These are phyloP conservation scores for Ministeria vibrans DNA, from an alignment of 78 protist genomes.

Conservation along the genomic window DNA sequence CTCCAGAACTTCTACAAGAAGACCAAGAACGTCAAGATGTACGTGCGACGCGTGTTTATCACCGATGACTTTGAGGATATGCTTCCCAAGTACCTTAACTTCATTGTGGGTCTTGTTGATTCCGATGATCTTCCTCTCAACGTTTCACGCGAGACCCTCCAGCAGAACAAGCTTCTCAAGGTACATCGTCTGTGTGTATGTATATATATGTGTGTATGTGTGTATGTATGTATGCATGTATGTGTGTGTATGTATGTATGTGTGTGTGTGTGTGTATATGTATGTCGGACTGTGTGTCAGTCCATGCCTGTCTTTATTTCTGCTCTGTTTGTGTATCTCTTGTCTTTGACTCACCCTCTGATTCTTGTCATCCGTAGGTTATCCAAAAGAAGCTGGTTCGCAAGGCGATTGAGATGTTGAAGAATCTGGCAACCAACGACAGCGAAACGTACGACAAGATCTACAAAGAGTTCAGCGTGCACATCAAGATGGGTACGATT, in stretches of 20 bases:
- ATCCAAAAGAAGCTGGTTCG: slow-evolving; percentile 97
- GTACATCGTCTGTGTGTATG: too few species aligned
- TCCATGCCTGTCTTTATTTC: too few species aligned
- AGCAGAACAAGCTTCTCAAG: slow-evolving; percentile 96
- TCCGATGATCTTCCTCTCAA: slow-evolving; percentile 99
- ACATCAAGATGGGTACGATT: slow-evolving; percentile 99
- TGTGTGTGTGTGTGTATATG: too few species aligned
- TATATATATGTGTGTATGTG: too few species aligned
- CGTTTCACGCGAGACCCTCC: slow-evolving; percentile 99
- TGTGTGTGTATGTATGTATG: too few species aligned
- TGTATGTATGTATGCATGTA: too few species aligned
- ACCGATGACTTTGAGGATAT: slow-evolving; percentile 98
- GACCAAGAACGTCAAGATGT: slow-evolving; percentile 97
- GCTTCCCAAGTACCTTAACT: slow-evolving; percentile 96
- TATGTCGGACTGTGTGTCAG: too few species aligned
- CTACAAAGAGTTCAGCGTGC: slow-evolving; percentile 95
- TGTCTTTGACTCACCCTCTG: too few species aligned
- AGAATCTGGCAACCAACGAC: slow-evolving; percentile 91
- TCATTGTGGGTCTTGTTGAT: slow-evolving; percentile 98
- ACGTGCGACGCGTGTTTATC: slow-evolving; percentile 98
- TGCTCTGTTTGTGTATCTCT: too few species aligned
- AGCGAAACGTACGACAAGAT: slow-evolving; percentile 95
- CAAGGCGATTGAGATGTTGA: slow-evolving; percentile 95
- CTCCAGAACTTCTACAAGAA: slow-evolving; percentile 95
- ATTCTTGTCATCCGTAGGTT: too few species aligned